These are phyloP conservation scores for Podospora pseudoanserina DNA, from an alignment of 495 filamentous ascomycete genomes.

Conservation along the genomic window DNA sequence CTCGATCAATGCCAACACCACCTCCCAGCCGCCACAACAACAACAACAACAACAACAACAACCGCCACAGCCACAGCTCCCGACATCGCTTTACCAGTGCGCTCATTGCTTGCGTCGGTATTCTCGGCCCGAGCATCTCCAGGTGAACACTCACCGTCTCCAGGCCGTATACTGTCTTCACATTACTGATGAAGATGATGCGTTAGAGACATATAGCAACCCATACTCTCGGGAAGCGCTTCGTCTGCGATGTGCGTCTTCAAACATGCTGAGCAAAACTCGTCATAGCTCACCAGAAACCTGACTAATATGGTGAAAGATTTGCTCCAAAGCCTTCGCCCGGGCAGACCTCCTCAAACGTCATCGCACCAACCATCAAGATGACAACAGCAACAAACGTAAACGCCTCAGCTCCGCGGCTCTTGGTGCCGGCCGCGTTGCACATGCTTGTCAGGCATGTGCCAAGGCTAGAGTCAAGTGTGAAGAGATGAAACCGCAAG, in stretches of 20 bases:
- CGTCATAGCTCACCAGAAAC: not conserved
- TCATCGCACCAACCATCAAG: conserved; percentile 51
- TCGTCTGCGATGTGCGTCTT: conserved; percentile 34
- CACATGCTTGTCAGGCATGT: conserved; percentile 53
- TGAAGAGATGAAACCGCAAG: conserved; percentile 44
- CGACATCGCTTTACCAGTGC: conserved; percentile 48
- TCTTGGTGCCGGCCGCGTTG: conserved; percentile 49
- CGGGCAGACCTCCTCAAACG: conserved; percentile 54
- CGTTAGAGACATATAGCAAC: conserved; percentile 51
- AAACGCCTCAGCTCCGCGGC: conserved; percentile 40
- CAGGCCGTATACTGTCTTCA: not conserved
- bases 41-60: not conserved
- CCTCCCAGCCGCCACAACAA: not conserved
- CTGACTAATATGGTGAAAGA: conserved; percentile 19
- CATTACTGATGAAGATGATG: conserved; percentile 6
- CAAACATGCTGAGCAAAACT: conserved; percentile 15
- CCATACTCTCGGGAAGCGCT: conserved; percentile 57
- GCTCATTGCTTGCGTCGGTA: conserved; percentile 53
- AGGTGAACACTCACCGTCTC: conserved; percentile 17
- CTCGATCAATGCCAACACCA: not conserved
- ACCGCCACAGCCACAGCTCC: conserved; percentile 15
- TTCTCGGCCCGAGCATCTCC: conserved; percentile 54
- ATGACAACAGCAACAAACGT: conserved; percentile 42
- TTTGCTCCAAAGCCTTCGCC: conserved; percentile 54
- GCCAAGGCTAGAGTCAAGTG: conserved; percentile 54